A percentile compares a stretch with the other conserved stretches of the same genome.
Conservation (phyloP, 768 basidiomycete genomes). For the Auricularia sp. region DNA sequence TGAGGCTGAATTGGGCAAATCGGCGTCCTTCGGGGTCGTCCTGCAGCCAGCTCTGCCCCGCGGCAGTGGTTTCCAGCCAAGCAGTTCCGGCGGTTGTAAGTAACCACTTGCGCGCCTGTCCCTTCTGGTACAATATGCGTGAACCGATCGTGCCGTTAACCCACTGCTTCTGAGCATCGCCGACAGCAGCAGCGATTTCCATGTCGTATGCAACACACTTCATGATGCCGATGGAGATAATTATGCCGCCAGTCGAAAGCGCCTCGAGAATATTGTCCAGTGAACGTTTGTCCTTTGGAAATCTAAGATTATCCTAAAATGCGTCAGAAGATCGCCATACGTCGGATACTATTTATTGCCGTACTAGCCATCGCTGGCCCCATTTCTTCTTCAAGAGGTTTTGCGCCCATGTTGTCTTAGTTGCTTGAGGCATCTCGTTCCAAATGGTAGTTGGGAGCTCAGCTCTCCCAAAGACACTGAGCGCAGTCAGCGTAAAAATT, state of each 20-base stretch:
- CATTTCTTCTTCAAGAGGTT: not conserved
- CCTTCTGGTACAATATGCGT: not conserved
- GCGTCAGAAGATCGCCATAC: not conserved
- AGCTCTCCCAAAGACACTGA: not conserved
- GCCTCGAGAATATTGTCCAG: not conserved
- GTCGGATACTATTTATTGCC: not conserved
- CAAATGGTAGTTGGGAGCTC: not conserved
- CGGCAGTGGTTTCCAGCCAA: not conserved
- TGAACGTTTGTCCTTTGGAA: not conserved
- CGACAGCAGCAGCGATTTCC: not conserved
- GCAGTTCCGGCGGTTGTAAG: not conserved
- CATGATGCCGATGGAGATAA: not conserved
- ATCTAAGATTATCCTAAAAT: not conserved
- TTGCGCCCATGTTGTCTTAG: not conserved
- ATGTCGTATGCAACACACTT: not conserved
- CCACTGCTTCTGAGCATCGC: not conserved
- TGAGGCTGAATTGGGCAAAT: not conserved
- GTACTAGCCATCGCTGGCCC: not conserved
- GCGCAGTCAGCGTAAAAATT: not conserved
- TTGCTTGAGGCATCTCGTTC: not conserved
- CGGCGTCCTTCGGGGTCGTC: not conserved
- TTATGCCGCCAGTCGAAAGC: not conserved
- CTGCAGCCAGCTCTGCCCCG: not conserved
- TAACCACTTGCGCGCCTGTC: not conserved
- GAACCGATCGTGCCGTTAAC: not conserved